Evolutionary conservation across 495 filamentous ascomycete species (phyloP), one percentile per base, ranked within the genome.

Genomic region (Trichocladium uniseriatum): DNA sequence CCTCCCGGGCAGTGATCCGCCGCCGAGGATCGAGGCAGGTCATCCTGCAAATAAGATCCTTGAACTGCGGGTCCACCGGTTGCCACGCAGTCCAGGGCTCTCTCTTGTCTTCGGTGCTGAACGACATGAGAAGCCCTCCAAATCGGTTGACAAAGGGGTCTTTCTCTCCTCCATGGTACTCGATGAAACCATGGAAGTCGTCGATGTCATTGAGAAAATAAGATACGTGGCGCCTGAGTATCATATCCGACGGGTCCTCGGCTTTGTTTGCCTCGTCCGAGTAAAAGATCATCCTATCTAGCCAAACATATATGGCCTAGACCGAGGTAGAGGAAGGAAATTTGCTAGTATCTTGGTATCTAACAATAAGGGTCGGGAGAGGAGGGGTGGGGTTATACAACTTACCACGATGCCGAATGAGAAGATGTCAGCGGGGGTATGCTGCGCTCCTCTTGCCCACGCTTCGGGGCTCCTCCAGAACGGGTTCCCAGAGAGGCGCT

Each of bases 401-500:
- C 32, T 16, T 36, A 45, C 43, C 20, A n/a, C n/a, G 20, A 45
- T 24, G 43, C 43, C 43, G 43, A 45, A 45, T 9, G 43, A 45
- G 32, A 45, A 45, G 20, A 45, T 45, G 20, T 45, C 43, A 32
- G 43, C 31, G 19, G 43, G 43, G 32, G 32, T 45, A 37, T 45
- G 19, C 14, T 45, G 32, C n/a, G 21, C 43, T 27, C 6, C 32
- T 45, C 43, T 37, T 28, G 43, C 43, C 43, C 32, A 45, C n/a
- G 43, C 43, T 45, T 45, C 43, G 32, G 43, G 43, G 32, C 43
- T 45, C 43, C 43, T 36, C 43, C 32, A 45, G 20, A 45, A 45
- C 32, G 35, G 43, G 43, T 45, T 45, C 14, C 43, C 43, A 2
- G 43, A 27, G 43, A 45, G 43, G 18, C 19, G 32, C 20, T 45